Evolutionary conservation across 164 flowering plant species (phyloP).

Genomic region (Litsea cubeba): DNA sequence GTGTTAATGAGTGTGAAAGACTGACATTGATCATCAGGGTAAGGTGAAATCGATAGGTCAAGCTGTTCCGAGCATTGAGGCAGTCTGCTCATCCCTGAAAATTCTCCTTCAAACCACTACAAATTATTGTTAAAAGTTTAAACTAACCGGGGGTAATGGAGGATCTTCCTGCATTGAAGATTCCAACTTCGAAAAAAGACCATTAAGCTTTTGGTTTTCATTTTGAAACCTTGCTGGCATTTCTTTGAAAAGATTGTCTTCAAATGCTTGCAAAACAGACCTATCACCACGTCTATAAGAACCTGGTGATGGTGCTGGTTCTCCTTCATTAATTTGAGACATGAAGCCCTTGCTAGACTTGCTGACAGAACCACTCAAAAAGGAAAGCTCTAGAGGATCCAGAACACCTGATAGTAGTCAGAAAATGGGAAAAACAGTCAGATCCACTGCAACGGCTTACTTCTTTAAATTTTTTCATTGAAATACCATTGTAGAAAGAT

Average conservation of each 20-base stretch:
- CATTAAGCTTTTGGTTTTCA: constrained; percentile 14
- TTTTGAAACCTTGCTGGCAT: constrained; percentile 17
- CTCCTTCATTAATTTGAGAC: constrained; percentile 40
- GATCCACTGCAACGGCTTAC: not conserved
- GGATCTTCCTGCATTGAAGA: constrained; percentile 22
- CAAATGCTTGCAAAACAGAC: constrained; percentile 16
- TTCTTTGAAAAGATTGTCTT: constrained; percentile 29
- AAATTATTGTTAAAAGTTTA: not conserved
- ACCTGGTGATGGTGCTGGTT: constrained; percentile 9
- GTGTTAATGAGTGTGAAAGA: too few species aligned
- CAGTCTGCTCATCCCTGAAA: too few species aligned
- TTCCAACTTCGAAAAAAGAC: constrained; percentile 13
- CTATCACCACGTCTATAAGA: constrained; percentile 15
- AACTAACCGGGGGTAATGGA: constrained; percentile 29
- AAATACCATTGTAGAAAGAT: not conserved
- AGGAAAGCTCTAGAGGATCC: constrained; percentile 62
- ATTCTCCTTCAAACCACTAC: too few species aligned
- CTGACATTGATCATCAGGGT: too few species aligned
- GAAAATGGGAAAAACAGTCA: not conserved
- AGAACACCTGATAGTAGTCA: constrained; percentile 58
- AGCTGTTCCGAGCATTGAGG: too few species aligned
- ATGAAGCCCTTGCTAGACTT: constrained; percentile 26
- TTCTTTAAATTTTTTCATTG: not conserved
- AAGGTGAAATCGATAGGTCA: too few species aligned
- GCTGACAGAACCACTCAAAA: constrained; percentile 41